phyloP scores from a whole-genome alignment of 352 stramenopile species.

The Elongisporangium senticosum region DNA sequence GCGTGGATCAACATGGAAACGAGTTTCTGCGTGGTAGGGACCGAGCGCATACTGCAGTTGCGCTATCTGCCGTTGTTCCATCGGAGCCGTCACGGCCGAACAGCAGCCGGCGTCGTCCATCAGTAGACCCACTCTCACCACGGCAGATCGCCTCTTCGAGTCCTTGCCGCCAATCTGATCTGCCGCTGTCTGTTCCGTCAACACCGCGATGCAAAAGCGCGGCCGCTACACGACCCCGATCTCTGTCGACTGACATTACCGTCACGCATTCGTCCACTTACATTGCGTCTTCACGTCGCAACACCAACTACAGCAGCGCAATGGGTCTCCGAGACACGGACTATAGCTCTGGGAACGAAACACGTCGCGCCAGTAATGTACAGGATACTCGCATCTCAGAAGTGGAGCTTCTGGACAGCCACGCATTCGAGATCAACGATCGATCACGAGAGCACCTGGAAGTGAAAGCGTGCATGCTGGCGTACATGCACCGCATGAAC shows the following conservation, averaged over 20 bases:
- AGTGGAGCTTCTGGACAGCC: background rate
- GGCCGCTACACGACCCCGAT: background rate
- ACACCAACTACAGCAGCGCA: background rate
- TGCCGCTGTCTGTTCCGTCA: background rate
- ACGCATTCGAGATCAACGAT: slow-evolving; percentile 18
- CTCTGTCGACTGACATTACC: background rate
- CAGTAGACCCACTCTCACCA: slow-evolving; percentile 1
- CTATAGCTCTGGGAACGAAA: background rate
- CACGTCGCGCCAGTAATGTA: background rate
- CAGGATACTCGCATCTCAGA: background rate
- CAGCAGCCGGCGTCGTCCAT: background rate
- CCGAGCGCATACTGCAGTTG: background rate
- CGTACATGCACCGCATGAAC: slow-evolving; percentile 55
- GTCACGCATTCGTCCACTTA: background rate
- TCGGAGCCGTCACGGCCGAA: background rate
- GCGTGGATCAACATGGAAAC: background rate
- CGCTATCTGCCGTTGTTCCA: background rate
- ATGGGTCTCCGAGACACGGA: background rate
- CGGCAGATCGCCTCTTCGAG: background rate
- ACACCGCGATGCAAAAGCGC: slow-evolving; percentile 22
- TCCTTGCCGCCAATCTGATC: background rate
- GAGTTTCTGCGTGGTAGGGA: background rate
- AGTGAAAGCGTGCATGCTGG: slow-evolving; percentile 61
- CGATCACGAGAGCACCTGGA: slow-evolving; percentile 51
- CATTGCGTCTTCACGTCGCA: background rate